Percentiles rank a stretch among this genome's conserved stretches.
Conservation (phyloP, 257 asterid genomes). For the Ocimum tenuiflorum region DNA sequence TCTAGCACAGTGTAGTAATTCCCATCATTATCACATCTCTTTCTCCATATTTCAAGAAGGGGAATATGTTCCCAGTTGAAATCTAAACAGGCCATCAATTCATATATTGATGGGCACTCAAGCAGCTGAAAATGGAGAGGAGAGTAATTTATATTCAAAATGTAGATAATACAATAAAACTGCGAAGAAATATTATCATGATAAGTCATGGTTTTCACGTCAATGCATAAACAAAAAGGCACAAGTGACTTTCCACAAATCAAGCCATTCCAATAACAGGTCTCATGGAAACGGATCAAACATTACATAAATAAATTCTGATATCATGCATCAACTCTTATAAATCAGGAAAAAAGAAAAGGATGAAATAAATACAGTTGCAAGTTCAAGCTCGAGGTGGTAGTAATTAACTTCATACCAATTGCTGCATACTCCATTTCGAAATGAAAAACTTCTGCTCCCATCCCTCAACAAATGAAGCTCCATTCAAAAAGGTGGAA, state of each 20-base stretch:
- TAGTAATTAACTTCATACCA: conserved; percentile 47
- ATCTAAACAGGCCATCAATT: conserved; percentile 76
- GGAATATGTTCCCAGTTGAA: conserved; percentile 74
- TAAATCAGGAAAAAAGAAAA: not conserved
- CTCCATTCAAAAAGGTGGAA: conserved; percentile 72
- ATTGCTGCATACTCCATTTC: conserved; percentile 97
- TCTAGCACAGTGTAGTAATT: conserved; percentile 51
- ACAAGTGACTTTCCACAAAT: not conserved
- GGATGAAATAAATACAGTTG: not conserved
- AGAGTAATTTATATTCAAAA: conserved; percentile 4
- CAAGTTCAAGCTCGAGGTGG: conserved; percentile 9
- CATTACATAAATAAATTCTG: not conserved
- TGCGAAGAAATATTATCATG: too few species aligned
- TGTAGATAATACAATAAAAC: too few species aligned
- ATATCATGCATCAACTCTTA: not conserved
- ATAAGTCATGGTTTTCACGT: not conserved
- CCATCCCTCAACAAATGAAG: conserved; percentile 96
- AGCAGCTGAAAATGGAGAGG: conserved; percentile 60
- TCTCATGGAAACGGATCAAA: not conserved
- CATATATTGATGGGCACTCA: conserved; percentile 92
- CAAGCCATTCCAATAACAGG: not conserved
- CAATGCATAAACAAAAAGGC: conserved; percentile 7
- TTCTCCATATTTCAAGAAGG: conserved; percentile 79
- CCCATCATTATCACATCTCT: conserved; percentile 49
- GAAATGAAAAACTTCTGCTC: conserved; percentile 82